A percentile compares a stretch with the other conserved stretches of the same genome.
Conservation (phyloP, 495 filamentous ascomycete species). For the Choiromyces venosus region DNA sequence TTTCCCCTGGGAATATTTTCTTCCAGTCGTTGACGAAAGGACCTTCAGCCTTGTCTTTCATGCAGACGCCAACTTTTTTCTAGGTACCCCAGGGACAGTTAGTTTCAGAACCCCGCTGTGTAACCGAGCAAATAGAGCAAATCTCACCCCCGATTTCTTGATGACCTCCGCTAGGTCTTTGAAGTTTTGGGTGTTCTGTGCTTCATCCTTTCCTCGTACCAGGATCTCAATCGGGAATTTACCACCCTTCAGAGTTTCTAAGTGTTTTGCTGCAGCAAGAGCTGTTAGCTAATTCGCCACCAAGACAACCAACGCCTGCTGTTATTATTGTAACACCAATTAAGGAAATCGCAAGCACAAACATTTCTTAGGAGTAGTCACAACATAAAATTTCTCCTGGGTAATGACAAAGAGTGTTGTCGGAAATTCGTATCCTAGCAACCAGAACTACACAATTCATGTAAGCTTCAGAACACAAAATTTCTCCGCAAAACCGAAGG, state of each 20-base stretch:
- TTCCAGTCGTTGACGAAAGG: slow-evolving; percentile 97
- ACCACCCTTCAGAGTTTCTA: slow-evolving; percentile 85
- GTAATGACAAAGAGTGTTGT: slow-evolving; percentile 91
- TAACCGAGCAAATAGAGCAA: neutral
- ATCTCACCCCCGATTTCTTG: slow-evolving; percentile 74
- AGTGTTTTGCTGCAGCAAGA: slow-evolving; percentile 66
- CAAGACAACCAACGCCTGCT: neutral
- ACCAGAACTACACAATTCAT: slow-evolving; percentile 69
- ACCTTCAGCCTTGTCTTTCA: slow-evolving; percentile 75
- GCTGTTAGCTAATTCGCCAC: slow-evolving; percentile 38
- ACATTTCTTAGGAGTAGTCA: slow-evolving; percentile 98
- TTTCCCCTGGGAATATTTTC: slow-evolving; percentile 65
- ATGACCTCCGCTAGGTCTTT: slow-evolving; percentile 75
- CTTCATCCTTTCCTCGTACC: slow-evolving; percentile 80
- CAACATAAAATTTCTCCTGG: slow-evolving; percentile 74
- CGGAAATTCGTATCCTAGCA: slow-evolving; percentile 97
- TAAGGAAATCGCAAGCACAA: slow-evolving; percentile 17
- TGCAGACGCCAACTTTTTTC: slow-evolving; percentile 82
- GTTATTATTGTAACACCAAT: neutral
- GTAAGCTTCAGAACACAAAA: slow-evolving; percentile 15
- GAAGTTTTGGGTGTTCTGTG: slow-evolving; percentile 81
- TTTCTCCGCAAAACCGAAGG: slow-evolving; percentile 3
- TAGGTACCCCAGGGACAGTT: slow-evolving; percentile 40
- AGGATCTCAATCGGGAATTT: slow-evolving; percentile 86
- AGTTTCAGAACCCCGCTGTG: neutral